Evolutionary conservation across 768 basidiomycete genomes (phyloP).

Genomic region (Lactifluus pinguis): DNA sequence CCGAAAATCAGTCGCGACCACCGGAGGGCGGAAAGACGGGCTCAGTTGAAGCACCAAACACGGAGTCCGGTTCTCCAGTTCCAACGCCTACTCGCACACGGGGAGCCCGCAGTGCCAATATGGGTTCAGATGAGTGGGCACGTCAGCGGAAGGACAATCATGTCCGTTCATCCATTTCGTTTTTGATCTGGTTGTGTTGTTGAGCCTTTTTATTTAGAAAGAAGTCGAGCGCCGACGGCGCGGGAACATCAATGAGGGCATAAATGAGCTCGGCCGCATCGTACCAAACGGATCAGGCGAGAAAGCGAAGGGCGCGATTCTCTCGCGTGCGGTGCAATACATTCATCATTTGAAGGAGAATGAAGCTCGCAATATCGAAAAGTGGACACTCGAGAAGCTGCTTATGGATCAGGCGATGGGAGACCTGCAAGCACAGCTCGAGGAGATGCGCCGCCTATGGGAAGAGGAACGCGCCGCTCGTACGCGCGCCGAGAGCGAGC

Average conservation of each 20-base stretch:
- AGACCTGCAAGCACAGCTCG: conserved; percentile 73
- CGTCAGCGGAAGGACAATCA: conserved; percentile 78
- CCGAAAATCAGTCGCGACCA: neutral
- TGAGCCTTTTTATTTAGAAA: conserved; percentile 52
- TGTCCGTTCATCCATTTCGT: conserved; percentile 32
- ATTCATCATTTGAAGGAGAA: conserved; percentile 88
- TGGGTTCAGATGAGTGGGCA: conserved; percentile 73
- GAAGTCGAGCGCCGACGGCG: conserved; percentile 93
- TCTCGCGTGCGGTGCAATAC: conserved; percentile 82
- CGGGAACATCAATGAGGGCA: conserved; percentile 94
- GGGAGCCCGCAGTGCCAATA: conserved; percentile 48
- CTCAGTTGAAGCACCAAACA: neutral
- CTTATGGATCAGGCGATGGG: conserved; percentile 91
- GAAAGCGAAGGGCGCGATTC: conserved; percentile 84
- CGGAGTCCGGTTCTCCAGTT: conserved; percentile 15
- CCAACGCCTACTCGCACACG: conserved; percentile 27
- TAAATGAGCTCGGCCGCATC: conserved; percentile 82
- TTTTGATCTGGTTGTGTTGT: neutral
- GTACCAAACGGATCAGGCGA: conserved; percentile 84
- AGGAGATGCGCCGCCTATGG: conserved; percentile 74
- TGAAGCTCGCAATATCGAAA: conserved; percentile 84
- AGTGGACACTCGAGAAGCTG: conserved; percentile 89
- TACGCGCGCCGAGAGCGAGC: conserved; percentile 53
- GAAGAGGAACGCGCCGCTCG: conserved; percentile 63
- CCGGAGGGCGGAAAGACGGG: conserved; percentile 19